Evolutionary conservation across 2,329 filamentous ascomycete genomes (phyloP).

Genomic region (Colletotrichum musicola): DNA sequence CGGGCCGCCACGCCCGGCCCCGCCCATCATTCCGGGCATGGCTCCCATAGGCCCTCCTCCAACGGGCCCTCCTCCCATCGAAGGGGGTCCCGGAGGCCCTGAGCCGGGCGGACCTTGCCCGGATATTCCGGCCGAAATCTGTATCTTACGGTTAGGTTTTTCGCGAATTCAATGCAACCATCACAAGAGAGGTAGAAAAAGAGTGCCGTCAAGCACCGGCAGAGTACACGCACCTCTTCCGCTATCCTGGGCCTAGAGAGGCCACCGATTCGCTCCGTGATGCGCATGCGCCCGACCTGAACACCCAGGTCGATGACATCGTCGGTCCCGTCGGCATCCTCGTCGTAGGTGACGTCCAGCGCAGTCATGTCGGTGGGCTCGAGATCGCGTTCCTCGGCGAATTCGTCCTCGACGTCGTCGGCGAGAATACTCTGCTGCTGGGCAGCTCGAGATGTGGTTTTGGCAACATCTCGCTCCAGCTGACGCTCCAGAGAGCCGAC

Average conservation of each 20-base stretch:
- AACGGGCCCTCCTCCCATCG: constrained; percentile 25
- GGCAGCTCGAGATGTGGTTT: constrained; percentile 50
- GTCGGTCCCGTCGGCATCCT: constrained; percentile 66
- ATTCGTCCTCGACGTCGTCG: constrained; percentile 67
- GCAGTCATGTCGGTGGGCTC: constrained; percentile 73
- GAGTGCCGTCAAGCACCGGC: not conserved
- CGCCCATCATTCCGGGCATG: constrained; percentile 32
- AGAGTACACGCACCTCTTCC: constrained; percentile 71
- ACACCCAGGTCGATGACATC: constrained; percentile 80
- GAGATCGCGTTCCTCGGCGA: constrained; percentile 70
- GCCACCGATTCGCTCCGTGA: constrained; percentile 81
- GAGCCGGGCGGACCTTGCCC: constrained; percentile 41
- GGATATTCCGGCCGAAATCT: constrained; percentile 53
- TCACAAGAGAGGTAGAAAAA: not conserved
- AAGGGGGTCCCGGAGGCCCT: constrained; percentile 27
- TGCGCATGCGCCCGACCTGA: constrained; percentile 77
- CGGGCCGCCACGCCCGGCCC: constrained; percentile 37
- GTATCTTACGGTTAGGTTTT: constrained; percentile 7
- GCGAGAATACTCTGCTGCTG: constrained; percentile 56
- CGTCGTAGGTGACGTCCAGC: constrained; percentile 77
- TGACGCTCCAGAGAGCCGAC: constrained; percentile 79
- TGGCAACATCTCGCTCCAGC: constrained; percentile 76
- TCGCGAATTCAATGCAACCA: not conserved
- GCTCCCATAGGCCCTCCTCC: constrained; percentile 28
- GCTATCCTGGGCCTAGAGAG: constrained; percentile 77